These are phyloP conservation scores for Ophiocordyceps camponoti-rufipedis DNA, from an alignment of 2,329 filamentous ascomycete genomes.

Conservation along the genomic window DNA sequence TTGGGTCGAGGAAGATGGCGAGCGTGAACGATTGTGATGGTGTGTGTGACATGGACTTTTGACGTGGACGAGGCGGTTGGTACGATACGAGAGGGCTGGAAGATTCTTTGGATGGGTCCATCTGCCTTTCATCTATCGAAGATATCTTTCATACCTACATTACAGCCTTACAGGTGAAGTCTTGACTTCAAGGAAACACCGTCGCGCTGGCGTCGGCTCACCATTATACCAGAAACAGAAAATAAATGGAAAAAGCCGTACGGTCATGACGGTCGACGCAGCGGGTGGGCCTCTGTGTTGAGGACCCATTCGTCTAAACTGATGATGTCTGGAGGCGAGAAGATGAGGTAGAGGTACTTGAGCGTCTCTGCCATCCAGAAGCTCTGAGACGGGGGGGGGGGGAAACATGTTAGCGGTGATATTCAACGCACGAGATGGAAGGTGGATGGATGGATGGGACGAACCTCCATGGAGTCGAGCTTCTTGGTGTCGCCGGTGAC, in stretches of 20 bases:
- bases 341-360: slow-evolving; percentile 60
- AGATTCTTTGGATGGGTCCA: no score
- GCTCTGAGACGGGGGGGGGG: slow-evolving; percentile 26
- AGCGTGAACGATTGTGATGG: not conserved
- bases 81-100: no score
- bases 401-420: not conserved
- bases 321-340: slow-evolving; percentile 43
- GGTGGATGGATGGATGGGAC: slow-evolving; percentile 3
- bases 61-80: no score
- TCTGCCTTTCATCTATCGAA: no score
- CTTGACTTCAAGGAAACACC: no score
- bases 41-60: no score
- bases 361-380: slow-evolving; percentile 60
- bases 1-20: not conserved
- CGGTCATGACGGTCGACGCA: slow-evolving; percentile 1
- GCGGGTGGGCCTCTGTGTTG: slow-evolving; percentile 25
- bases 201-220: not conserved
- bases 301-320: slow-evolving; percentile 51
- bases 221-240: not conserved
- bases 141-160: no score
- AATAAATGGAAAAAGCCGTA: no score
- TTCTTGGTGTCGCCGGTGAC: slow-evolving; percentile 14
- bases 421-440: not conserved
- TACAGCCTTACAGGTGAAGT: no score
- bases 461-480: slow-evolving; percentile 42